Base-by-base conservation (phyloP, 345 rosid genomes). In the Lepidium didymum region DNA sequence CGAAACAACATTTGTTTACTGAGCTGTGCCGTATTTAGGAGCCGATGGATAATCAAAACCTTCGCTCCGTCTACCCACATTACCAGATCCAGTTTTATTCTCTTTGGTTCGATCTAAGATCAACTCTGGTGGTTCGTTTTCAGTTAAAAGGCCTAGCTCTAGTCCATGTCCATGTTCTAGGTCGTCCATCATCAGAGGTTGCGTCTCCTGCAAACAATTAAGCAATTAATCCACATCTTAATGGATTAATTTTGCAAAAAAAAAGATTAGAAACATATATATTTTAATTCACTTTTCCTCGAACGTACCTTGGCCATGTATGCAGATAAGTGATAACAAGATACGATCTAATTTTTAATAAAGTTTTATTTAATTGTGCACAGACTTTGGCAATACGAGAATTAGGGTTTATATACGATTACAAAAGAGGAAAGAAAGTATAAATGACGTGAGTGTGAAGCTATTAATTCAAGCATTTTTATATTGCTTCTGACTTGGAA, bases 401-500 rank as follows among this genome's bases (percentile, higher is more conserved):
- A 64, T 54, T 18, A 4, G 27, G 43, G 53, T 19, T 51, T 42
- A 36, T 72, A 63, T 63, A 71, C 36, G 40, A 62, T 19, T 14
- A 29, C 13, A 10, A 31, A 51, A 59, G 36, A 27, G 21, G 19
- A 25, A 37, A 31, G 47, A 34, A 31, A 3, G 14, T 42, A 52
- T 23, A 23, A 52, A 53, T 29, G 15, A 63, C 34, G 57, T 64
- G 16, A 47, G 13, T 31, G 18, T 38, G n/a, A 31, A 40, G 64
- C 27, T 64, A 16, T 63, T 8, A 70, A 37, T 18, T 37, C 31
- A 38, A 55, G 64, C 70, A 72, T 64, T 45, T 72, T 72, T 64
- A 56, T 56, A 72, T 72, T 72, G 70, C 76, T 46, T 72, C 52
- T 38, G 59, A 33, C 53, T 56, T 64, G 10, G 65, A 6, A 56